phyloP scores from a whole-genome alignment of 2,329 filamentous ascomycete species.

The Pseudogymnoascus pannorum region DNA sequence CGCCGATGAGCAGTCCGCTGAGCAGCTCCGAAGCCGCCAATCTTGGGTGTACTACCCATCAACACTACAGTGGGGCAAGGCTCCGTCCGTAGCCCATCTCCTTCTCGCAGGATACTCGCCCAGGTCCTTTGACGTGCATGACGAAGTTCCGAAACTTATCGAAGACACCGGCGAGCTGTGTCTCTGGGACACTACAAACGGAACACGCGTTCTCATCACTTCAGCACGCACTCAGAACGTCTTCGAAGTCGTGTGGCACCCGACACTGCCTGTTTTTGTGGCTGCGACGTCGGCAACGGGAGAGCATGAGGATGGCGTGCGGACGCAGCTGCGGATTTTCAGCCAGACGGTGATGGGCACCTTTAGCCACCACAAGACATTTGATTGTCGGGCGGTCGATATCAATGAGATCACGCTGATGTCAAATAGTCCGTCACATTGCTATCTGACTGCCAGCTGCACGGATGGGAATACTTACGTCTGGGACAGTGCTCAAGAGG shows the following conservation, averaged over 20 bases:
- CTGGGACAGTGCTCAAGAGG: conserved; percentile 53
- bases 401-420: conserved; percentile 56
- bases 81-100: conserved; percentile 39
- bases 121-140: conserved; percentile 46
- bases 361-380: conserved; percentile 42
- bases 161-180: conserved; percentile 52
- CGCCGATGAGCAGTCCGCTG: conserved; percentile 17
- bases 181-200: conserved; percentile 46
- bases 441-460: conserved; percentile 53
- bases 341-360: conserved; percentile 28
- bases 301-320: conserved; percentile 37
- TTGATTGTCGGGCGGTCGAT: conserved; percentile 53
- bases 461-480: conserved; percentile 56
- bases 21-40: conserved; percentile 17
- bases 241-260: conserved; percentile 60
- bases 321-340: conserved; percentile 54
- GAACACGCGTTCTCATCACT: conserved; percentile 37
- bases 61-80: conserved; percentile 54
- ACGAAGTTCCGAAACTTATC: conserved; percentile 50
- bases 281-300: conserved; percentile 50
- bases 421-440: conserved; percentile 43
- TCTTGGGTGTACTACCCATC: conserved; percentile 58
- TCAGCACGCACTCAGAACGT: conserved; percentile 51
- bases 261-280: conserved; percentile 44
- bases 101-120: conserved; percentile 58